Evolutionary conservation across 73 alveolate genomes (phyloP).

Genomic region (Durusdinium trenchii): DNA sequence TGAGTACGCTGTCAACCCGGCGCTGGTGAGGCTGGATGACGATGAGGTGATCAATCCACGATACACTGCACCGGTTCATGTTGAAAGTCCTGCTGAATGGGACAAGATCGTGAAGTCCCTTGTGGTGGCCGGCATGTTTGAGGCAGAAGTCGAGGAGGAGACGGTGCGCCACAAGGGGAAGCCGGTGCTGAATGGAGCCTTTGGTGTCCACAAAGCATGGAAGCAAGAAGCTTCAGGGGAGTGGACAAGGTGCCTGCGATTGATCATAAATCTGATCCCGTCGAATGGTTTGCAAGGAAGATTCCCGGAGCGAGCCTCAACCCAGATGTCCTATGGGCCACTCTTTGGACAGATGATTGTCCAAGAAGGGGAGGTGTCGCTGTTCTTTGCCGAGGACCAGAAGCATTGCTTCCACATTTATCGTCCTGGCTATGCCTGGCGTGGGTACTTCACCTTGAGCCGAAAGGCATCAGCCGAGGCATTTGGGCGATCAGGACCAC

Average conservation of each 20-base stretch:
- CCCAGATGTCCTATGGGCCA: background rate
- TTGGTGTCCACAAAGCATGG: conserved; percentile 41
- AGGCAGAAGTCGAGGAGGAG: conserved; percentile 9
- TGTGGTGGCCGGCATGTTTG: conserved; percentile 14
- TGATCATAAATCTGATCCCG: conserved; percentile 23
- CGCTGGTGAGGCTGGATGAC: background rate
- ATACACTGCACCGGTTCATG: background rate
- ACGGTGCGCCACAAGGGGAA: background rate
- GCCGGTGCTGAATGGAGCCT: background rate
- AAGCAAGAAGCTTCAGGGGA: background rate
- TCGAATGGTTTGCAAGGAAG: background rate
- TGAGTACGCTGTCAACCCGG: background rate
- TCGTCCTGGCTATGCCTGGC: background rate
- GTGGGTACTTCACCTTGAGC: background rate
- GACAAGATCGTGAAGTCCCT: background rate
- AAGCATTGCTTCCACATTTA: conserved; percentile 8
- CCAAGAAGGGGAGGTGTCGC: background rate
- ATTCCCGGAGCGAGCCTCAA: background rate
- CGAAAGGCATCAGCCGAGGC: background rate
- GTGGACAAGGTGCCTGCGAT: background rate
- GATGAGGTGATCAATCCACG: background rate
- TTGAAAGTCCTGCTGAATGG: background rate
- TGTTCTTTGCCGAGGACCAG: background rate
- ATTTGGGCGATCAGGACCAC: background rate
- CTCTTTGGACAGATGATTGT: no score